Evolutionary conservation across 352 stramenopile genomes (phyloP).

Genomic region (Phytophthora kernoviae): DNA sequence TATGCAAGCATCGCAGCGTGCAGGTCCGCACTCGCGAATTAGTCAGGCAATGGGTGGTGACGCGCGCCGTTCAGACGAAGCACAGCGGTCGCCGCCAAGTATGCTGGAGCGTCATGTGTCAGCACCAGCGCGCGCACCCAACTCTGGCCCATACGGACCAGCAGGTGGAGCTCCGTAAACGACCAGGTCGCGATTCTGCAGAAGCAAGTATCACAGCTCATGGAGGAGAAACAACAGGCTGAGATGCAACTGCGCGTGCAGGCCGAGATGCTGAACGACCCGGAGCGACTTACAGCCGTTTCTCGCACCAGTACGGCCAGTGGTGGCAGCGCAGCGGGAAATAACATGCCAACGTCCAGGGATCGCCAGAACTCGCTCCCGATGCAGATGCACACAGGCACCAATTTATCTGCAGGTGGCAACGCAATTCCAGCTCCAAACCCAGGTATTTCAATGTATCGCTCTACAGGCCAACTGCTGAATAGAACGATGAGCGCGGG

Average conservation of each 20-base stretch:
- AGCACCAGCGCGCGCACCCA: conserved; percentile 56
- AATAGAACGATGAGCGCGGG: conserved; percentile 44
- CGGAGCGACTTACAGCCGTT: conserved; percentile 44
- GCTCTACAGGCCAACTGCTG: conserved; percentile 38
- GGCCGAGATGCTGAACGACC: conserved; percentile 63
- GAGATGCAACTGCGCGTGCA: conserved; percentile 77
- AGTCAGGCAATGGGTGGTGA: conserved; percentile 28
- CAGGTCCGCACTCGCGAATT: conserved; percentile 16
- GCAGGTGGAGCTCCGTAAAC: conserved; percentile 61
- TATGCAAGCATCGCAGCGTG: conserved; percentile 36
- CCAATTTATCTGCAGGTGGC: conserved; percentile 12
- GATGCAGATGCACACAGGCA: conserved; percentile 49
- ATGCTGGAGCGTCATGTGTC: conserved; percentile 79
- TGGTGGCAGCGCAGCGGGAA: conserved; percentile 32
- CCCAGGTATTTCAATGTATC: conserved; percentile 42
- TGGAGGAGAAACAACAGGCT: conserved; percentile 86
- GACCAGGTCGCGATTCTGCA: conserved; percentile 85
- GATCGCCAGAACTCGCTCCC: conserved; percentile 71
- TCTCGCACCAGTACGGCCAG: conserved; percentile 41
- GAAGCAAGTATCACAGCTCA: conserved; percentile 81
- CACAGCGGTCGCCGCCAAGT: conserved; percentile 34
- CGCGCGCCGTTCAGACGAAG: conserved; percentile 66
- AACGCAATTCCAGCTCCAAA: conserved; percentile 19
- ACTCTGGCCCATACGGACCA: conserved; percentile 16
- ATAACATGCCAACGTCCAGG: conserved; percentile 26